Percentiles rank a stretch among this genome's conserved stretches.
Evolutionary conservation across 2,329 filamentous ascomycete species (phyloP).

Genomic region (Colletotrichum tofieldiae): DNA sequence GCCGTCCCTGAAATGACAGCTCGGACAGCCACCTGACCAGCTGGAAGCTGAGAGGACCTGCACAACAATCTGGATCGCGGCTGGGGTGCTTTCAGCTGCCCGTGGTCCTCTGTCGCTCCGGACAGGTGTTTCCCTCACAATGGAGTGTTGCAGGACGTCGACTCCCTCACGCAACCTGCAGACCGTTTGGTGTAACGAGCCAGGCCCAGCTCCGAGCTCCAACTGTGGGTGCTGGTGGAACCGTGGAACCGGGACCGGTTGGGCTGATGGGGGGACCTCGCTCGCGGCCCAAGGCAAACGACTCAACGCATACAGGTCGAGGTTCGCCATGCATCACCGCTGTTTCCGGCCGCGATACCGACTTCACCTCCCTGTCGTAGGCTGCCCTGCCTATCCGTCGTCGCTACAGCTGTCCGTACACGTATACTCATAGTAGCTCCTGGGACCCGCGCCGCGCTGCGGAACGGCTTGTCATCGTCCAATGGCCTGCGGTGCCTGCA

Average conservation of each 20-base stretch:
- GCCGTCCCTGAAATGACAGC: slow-evolving; percentile 15
- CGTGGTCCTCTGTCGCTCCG: not conserved
- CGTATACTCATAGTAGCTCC: not conserved
- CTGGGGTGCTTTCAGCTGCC: slow-evolving; percentile 3
- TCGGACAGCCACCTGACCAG: slow-evolving; percentile 5
- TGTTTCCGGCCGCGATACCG: slow-evolving; percentile 12
- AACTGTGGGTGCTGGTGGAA: slow-evolving; percentile 37
- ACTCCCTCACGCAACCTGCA: slow-evolving; percentile 19
- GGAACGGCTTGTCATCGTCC: slow-evolving; percentile 15
- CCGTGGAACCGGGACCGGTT: slow-evolving; percentile 37
- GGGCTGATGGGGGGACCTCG: slow-evolving; percentile 29
- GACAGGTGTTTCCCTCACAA: slow-evolving; percentile 3
- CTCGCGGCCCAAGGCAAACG: not conserved
- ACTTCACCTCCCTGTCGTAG: slow-evolving; percentile 19
- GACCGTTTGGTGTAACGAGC: slow-evolving; percentile 35
- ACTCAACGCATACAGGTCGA: not conserved
- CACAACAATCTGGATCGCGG: slow-evolving; percentile 16
- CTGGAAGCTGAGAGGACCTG: slow-evolving; percentile 1
- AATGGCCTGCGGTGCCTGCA: slow-evolving; percentile 16
- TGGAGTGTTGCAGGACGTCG: slow-evolving; percentile 24
- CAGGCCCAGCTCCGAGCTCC: slow-evolving; percentile 12
- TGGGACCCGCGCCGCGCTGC: not conserved
- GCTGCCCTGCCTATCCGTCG: not conserved
- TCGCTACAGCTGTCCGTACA: not conserved
- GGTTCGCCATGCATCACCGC: slow-evolving; percentile 15